A percentile compares a stretch with the other conserved stretches of the same genome.
Conservation (phyloP, 1,284 basidiomycete species). For the Ceratobasidium sp. region DNA sequence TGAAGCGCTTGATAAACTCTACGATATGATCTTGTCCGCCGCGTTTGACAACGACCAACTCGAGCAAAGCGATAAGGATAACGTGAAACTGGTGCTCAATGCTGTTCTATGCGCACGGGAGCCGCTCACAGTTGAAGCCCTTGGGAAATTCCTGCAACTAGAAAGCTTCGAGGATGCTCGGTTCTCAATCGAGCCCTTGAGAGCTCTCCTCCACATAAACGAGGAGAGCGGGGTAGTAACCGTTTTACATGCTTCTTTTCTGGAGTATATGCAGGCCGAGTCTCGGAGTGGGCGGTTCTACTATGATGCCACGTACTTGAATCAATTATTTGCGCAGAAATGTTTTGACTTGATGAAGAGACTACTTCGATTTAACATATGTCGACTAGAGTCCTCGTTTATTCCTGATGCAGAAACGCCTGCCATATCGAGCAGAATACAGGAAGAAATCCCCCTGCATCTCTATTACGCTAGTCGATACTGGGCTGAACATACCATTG, state of each 20-base stretch:
- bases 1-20: background rate
- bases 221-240: background rate
- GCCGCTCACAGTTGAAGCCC: background rate
- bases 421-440: no score
- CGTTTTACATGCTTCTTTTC: background rate
- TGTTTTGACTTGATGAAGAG: no score
- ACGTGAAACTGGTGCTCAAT: background rate
- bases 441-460: no score
- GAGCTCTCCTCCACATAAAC: constrained; percentile 2
- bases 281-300: background rate
- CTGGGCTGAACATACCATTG: no score
- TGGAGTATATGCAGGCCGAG: background rate
- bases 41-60: background rate
- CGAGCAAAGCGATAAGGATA: background rate
- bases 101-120: constrained; percentile 21
- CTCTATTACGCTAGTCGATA: no score
- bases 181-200: background rate
- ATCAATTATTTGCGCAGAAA: no score
- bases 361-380: no score
- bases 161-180: background rate
- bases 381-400: no score
- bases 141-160: background rate
- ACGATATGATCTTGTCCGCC: background rate
- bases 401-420: no score
- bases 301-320: background rate